These are phyloP conservation scores for Aspergillus felis DNA, from an alignment of 2,329 filamentous ascomycete genomes.

Conservation along the genomic window DNA sequence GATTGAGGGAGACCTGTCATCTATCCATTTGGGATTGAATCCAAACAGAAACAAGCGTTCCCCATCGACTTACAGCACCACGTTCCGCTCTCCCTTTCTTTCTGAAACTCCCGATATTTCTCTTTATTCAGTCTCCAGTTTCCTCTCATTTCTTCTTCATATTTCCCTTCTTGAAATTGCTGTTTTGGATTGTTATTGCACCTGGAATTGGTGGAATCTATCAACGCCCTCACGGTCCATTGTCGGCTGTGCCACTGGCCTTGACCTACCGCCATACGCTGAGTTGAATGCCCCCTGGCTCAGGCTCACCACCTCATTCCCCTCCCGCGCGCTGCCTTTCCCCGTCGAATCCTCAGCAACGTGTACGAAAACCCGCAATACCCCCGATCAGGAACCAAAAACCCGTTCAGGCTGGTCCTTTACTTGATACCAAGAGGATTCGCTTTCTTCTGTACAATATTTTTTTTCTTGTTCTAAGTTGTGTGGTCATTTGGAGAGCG, in stretches of 20 bases:
- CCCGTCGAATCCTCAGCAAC: background rate
- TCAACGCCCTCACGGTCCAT: background rate
- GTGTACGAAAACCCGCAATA: background rate
- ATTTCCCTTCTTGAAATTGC: background rate
- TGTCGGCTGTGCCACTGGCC: background rate
- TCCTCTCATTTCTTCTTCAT: background rate
- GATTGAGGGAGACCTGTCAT: background rate
- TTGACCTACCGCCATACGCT: background rate
- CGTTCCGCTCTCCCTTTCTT: background rate
- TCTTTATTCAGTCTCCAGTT: conserved; percentile 1
- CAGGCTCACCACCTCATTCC: conserved; percentile 7
- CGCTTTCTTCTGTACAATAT: conserved; percentile 1
- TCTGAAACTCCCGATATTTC: background rate
- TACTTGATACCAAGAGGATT: conserved; percentile 8
- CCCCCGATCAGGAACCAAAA: background rate
- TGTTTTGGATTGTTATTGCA: background rate
- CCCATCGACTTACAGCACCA: background rate
- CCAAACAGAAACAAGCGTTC: background rate
- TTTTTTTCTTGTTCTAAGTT: conserved; percentile 3
- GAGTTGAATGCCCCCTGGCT: conserved; percentile 1
- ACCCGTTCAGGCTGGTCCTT: conserved; percentile 17
- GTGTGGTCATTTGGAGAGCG: conserved; percentile 18
- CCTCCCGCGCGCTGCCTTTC: conserved; percentile 3
- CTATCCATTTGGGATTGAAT: background rate
- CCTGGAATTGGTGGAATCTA: background rate